Conservation (phyloP, 129 eudicot species). For the Apium graveolens region DNA sequence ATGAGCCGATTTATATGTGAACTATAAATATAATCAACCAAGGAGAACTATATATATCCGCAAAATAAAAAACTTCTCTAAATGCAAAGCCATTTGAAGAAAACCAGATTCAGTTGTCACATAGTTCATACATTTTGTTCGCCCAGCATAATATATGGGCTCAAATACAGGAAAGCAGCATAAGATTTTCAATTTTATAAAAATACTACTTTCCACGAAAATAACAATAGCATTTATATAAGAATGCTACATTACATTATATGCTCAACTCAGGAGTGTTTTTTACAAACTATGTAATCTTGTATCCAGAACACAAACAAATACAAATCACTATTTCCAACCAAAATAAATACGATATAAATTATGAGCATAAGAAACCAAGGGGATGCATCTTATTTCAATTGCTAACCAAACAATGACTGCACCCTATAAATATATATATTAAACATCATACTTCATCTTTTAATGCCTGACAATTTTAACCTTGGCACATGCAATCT, state of each 20-base stretch:
- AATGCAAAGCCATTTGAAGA: no score
- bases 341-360: background rate
- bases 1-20: no score
- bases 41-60: no score
- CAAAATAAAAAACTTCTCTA: no score
- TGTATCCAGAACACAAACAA: constrained; percentile 13
- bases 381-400: constrained; percentile 22
- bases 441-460: constrained; percentile 11
- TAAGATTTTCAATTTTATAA: no score
- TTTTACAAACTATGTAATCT: background rate
- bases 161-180: no score
- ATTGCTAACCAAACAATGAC: constrained; percentile 11
- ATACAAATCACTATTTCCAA: constrained; percentile 13
- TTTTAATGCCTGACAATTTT: constrained; percentile 4
- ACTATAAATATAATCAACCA: no score
- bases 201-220: no score
- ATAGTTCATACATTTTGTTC: no score
- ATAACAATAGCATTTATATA: no score
- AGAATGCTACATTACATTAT: constrained; percentile 11
- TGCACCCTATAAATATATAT: background rate
- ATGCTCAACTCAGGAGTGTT: background rate
- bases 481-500: constrained; percentile 86
- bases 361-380: constrained; percentile 14
- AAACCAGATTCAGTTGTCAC: no score
- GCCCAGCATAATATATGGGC: no score